Evolutionary conservation across 148 eudicot species (phyloP).

Genomic region (Silene conica): DNA sequence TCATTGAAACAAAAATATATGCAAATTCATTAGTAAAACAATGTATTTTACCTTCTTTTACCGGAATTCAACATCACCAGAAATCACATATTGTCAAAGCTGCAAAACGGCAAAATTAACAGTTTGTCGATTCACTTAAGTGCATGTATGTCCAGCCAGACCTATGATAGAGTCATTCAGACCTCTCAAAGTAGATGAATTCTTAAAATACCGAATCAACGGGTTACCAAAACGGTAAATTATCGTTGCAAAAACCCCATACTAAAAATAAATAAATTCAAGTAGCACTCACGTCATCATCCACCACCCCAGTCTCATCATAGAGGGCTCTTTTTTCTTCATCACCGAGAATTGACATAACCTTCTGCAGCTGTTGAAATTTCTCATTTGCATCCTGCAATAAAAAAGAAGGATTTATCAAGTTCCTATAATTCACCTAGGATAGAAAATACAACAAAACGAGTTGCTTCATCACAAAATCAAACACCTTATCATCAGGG

Average conservation of each 20-base stretch:
- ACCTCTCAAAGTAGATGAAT: too few species aligned
- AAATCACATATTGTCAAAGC: background rate
- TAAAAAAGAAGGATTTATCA: background rate
- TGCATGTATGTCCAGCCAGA: background rate
- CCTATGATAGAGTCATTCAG: too few species aligned
- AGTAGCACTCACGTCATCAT: slow-evolving; percentile 76
- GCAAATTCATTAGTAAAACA: background rate
- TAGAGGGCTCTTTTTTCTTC: slow-evolving; percentile 90
- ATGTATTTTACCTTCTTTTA: background rate
- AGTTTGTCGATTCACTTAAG: too few species aligned
- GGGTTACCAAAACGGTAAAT: too few species aligned
- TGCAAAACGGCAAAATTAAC: too few species aligned
- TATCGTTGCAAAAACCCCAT: too few species aligned
- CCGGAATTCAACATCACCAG: background rate
- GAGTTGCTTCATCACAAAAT: background rate
- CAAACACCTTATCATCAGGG: slow-evolving; percentile 79
- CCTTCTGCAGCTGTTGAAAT: slow-evolving; percentile 94
- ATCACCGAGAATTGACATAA: slow-evolving; percentile 89
- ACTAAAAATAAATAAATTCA: too few species aligned
- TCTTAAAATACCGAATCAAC: too few species aligned
- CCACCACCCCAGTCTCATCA: slow-evolving; percentile 91
- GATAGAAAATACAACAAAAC: background rate
- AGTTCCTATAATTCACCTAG: background rate
- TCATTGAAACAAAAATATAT: slow-evolving; percentile 6
- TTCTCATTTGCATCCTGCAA: slow-evolving; percentile 85